Base-by-base conservation (phyloP, 148 eudicot species). In the Chenopodium album region DNA sequence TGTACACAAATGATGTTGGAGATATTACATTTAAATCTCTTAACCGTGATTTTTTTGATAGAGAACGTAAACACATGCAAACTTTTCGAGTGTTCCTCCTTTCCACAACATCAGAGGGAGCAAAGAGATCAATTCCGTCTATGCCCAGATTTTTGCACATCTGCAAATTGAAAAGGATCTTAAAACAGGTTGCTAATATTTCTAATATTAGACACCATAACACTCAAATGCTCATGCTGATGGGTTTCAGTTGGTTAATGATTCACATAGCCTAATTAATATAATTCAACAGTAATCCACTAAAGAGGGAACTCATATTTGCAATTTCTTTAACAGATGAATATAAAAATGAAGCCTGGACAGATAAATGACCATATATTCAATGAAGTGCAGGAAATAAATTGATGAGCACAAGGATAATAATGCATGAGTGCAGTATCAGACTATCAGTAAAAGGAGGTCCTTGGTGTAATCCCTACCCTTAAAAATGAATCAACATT, bases 41-140 rank as follows among this genome's bases (percentile, higher is more conserved):
- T 65, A 90, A 83, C 86, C 92, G 89, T 63, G 95, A 90, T 87
- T 82, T 90, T 85, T 85, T 94, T 63, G 95, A 89, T 37, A 94
- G 85, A 54, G 92, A 91, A 34, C 98, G 91, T 82, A 94, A 80
- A 81, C 98, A 94, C 50, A 94, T 84, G 89, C 98, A 94, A 79
- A 94, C 98, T 88, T 92, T 92, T 73, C 98, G 81, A 48, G 87
- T 91, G 84, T 92, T 82, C 87, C 90, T 87, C 80, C 86, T 92
- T 87, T 94, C 94, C 52, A 94, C 98, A 77, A 92, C 98, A 84
- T 94, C 98, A 28, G 98, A 89, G 64, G 98, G 92, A 62, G 92
- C 88, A 86, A 94, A 92, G 71, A 94, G 91, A 88, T 94, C 98
- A 81, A 94, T 91, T 70, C 92, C 88, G 83, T 85, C 84, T 87